phyloP scores from a whole-genome alignment of 371 early-diverging fungal species.

The Mortierella sp. region DNA sequence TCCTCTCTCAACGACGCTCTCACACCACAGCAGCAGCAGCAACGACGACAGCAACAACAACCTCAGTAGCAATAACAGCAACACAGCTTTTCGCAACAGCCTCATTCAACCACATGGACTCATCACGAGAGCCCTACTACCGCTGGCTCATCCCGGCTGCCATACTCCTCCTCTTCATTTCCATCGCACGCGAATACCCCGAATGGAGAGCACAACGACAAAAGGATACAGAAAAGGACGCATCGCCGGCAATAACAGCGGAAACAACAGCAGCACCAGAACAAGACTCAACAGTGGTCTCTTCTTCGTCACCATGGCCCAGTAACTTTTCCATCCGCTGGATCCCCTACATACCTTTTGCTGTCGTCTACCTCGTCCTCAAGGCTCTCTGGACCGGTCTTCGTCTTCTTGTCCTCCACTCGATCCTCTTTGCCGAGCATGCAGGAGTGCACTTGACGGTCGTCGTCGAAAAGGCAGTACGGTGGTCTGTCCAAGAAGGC shows the following conservation, averaged over 20 bases:
- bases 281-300: neutral
- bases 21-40: too few relatives aligned
- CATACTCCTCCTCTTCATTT: slow-evolving; percentile 19
- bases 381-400: slow-evolving; percentile 33
- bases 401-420: slow-evolving; percentile 35
- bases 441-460: slow-evolving; percentile 8
- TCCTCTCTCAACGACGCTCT: too few relatives aligned
- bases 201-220: slow-evolving; percentile 29
- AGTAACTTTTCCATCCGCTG: slow-evolving; percentile 38
- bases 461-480: slow-evolving; percentile 8
- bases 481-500: slow-evolving; percentile 35
- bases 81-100: neutral
- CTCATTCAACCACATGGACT: neutral
- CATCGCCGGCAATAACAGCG: neutral
- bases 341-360: slow-evolving; percentile 54
- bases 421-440: slow-evolving; percentile 31
- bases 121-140: neutral
- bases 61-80: neutral
- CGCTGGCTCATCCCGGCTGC: slow-evolving; percentile 8
- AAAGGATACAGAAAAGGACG: neutral
- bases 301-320: slow-evolving; percentile 18
- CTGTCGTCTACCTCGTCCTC: slow-evolving; percentile 39
- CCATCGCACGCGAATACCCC: slow-evolving; percentile 47
- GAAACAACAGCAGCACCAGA: neutral
- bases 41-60: neutral